These are phyloP conservation scores for Entomortierella chlamydospora DNA, from an alignment of 192 early-diverging fungal species.

Conservation along the genomic window DNA sequence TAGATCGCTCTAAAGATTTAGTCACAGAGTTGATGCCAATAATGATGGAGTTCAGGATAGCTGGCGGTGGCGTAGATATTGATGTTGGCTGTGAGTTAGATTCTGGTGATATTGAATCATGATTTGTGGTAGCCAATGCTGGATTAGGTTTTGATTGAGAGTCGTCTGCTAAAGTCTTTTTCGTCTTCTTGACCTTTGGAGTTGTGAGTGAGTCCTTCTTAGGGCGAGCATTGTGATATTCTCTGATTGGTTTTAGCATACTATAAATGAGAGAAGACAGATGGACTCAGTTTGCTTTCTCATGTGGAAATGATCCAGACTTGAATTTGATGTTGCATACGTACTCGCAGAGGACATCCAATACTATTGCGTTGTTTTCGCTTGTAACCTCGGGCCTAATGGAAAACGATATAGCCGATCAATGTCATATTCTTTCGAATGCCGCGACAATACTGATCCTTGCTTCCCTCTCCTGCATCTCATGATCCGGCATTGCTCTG, in stretches of 20 bases:
- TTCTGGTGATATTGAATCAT: background rate
- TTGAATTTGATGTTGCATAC: background rate
- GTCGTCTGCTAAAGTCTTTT: background rate
- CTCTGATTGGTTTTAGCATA: conserved; percentile 26
- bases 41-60: conserved; percentile 1
- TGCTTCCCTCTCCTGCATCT: too few relatives aligned
- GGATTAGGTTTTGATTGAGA: conserved; percentile 9
- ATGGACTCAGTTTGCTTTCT: background rate
- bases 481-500: too few relatives aligned
- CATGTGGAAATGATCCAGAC: too few relatives aligned
- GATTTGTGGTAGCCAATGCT: background rate
- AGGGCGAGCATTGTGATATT: conserved; percentile 4
- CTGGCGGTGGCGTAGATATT: conserved; percentile 7
- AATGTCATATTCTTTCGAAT: too few relatives aligned
- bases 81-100: background rate
- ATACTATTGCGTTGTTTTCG: conserved; percentile 27
- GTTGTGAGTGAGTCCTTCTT: background rate
- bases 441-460: too few relatives aligned
- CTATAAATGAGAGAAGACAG: conserved; percentile 1
- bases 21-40: conserved; percentile 49
- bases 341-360: conserved; percentile 50
- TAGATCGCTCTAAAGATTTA: conserved; percentile 35
- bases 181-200: conserved; percentile 6
- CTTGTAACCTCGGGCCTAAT: conserved; percentile 37
- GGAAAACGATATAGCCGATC: too few relatives aligned